Conservation (phyloP, 2,329 filamentous ascomycete genomes). For the Albophoma yamanashiensis region DNA sequence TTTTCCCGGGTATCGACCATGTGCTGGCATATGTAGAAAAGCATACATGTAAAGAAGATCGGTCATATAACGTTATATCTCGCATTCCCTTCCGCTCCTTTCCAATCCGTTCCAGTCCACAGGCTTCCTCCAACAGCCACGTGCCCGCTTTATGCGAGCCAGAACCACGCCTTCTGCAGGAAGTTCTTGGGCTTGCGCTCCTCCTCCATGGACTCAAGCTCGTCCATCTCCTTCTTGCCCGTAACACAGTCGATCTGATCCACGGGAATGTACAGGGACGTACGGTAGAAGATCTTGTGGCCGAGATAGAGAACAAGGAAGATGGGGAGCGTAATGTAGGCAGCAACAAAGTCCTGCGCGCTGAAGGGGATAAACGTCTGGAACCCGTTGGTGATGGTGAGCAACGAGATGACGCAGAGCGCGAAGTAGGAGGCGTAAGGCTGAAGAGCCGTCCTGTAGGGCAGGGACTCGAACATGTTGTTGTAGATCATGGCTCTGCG, state of each 20-base stretch:
- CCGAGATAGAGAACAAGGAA: conserved; percentile 50
- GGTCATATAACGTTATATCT: not conserved
- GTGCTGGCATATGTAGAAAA: not conserved
- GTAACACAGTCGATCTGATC: conserved; percentile 44
- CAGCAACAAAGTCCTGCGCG: conserved; percentile 50
- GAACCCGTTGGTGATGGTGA: conserved; percentile 69
- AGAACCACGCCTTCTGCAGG: conserved; percentile 43
- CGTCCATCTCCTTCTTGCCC: conserved; percentile 53
- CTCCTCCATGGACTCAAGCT: conserved; percentile 37
- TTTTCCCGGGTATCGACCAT: conserved; percentile 2
- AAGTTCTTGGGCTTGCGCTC: conserved; percentile 38
- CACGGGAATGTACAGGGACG: conserved; percentile 28
- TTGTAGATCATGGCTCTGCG: conserved; percentile 42
- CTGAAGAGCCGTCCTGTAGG: conserved; percentile 41
- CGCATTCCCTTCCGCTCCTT: not conserved
- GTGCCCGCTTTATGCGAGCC: conserved; percentile 31
- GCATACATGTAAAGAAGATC: not conserved
- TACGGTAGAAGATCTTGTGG: conserved; percentile 44
- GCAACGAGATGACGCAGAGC: conserved; percentile 45
- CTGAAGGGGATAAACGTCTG: conserved; percentile 63
- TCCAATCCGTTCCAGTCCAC: not conserved
- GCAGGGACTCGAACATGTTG: conserved; percentile 36
- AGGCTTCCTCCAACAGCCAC: not conserved
- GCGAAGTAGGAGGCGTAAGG: conserved; percentile 55
- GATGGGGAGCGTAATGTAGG: conserved; percentile 51